A percentile compares a stretch with the other conserved stretches of the same genome.
Conservation (phyloP, 2,329 filamentous ascomycete species). For the Didymella arachidicola region DNA sequence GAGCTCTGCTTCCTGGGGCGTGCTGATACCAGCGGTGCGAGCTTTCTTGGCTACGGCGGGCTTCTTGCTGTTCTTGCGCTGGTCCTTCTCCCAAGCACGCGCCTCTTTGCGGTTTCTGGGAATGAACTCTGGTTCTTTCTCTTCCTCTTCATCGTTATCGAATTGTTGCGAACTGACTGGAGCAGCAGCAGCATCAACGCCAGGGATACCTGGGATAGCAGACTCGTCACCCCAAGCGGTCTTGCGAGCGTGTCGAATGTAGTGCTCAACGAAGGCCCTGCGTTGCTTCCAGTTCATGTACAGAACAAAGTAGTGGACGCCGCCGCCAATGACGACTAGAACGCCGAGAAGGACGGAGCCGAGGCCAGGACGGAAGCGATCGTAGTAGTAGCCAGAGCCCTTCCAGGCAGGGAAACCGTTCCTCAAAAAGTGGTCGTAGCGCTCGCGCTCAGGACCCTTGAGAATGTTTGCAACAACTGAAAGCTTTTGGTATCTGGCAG, state of each 20-base stretch:
- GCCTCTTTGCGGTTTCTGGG: conserved; percentile 81
- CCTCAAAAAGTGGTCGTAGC: conserved; percentile 92
- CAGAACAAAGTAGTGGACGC: conserved; percentile 83
- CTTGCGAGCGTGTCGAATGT: conserved; percentile 86
- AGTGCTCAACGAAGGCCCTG: conserved; percentile 87
- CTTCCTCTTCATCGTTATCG: conserved; percentile 43
- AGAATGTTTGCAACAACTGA: conserved; percentile 87
- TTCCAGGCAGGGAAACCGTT: conserved; percentile 97
- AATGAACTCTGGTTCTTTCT: conserved; percentile 63
- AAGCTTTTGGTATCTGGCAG: conserved; percentile 82
- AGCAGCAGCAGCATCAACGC: conserved; percentile 56
- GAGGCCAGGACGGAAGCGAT: conserved; percentile 87
- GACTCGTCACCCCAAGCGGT: conserved; percentile 89
- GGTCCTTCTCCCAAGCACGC: conserved; percentile 85
- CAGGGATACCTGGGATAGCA: conserved; percentile 71
- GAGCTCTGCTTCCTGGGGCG: conserved; percentile 62
- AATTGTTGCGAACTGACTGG: conserved; percentile 42
- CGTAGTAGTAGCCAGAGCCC: conserved; percentile 98
- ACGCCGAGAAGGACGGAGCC: conserved; percentile 83
- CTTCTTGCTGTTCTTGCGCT: conserved; percentile 66
- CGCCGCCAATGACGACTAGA: conserved; percentile 83
- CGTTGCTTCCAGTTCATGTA: conserved; percentile 89
- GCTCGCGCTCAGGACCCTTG: conserved; percentile 77
- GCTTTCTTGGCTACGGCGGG: conserved; percentile 64
- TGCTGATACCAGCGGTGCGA: conserved; percentile 61